Percentiles rank a stretch among this genome's conserved stretches.
phyloP scores from a whole-genome alignment of 2,329 filamentous ascomycete genomes.

The Neophaeococcomyces aloes region DNA sequence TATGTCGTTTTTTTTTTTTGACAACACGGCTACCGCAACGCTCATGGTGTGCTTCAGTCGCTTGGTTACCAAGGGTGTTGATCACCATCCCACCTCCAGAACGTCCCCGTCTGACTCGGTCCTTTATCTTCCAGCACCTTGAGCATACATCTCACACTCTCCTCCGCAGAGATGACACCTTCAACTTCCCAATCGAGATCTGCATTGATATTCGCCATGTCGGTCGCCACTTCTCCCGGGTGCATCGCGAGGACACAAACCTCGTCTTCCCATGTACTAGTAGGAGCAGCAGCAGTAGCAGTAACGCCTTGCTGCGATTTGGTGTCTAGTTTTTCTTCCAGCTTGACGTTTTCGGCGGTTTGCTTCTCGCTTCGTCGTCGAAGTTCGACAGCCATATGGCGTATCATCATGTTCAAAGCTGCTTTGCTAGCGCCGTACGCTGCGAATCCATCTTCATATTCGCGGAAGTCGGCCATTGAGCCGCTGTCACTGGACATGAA shows the following conservation, averaged over 20 bases:
- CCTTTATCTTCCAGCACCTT: conserved; percentile 41
- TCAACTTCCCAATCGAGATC: conserved; percentile 43
- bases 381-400: conserved; percentile 47
- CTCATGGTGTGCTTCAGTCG: too few species aligned
- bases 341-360: conserved; percentile 22
- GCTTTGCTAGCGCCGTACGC: conserved; percentile 49
- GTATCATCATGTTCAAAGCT: conserved; percentile 46
- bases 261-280: conserved; percentile 10
- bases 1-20: too few species aligned
- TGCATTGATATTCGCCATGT: conserved; percentile 41
- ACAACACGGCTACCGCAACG: too few species aligned
- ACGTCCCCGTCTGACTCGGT: conserved; percentile 42
- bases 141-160: conserved; percentile 43
- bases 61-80: conserved; percentile 7
- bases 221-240: conserved; percentile 47
- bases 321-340: too few species aligned
- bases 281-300: too few species aligned
- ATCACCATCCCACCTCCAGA: conserved; percentile 46
- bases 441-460: conserved; percentile 49
- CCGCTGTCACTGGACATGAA: conserved; percentile 51
- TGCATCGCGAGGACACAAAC: conserved; percentile 43
- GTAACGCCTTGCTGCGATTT: too few species aligned
- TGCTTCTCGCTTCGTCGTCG: conserved; percentile 40
- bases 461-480: conserved; percentile 41
- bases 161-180: conserved; percentile 41